These are phyloP conservation scores for Torrubiellomyces zombiae DNA, from an alignment of 2,329 filamentous ascomycete species.

Conservation along the genomic window DNA sequence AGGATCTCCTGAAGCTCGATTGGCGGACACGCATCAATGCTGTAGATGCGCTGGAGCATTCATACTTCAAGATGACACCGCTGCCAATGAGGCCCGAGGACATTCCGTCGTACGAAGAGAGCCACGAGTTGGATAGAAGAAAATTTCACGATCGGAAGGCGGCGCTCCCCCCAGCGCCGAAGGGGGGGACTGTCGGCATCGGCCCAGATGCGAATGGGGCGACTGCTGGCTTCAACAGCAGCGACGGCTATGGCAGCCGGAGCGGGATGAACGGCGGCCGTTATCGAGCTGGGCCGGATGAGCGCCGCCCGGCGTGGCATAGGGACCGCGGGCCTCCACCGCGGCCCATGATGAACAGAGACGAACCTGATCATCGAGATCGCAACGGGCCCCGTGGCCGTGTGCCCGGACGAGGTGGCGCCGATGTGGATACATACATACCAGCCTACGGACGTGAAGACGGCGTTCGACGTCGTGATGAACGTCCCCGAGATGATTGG, in stretches of 20 bases:
- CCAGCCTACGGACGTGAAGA: slow-evolving; percentile 26
- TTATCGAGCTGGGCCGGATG: slow-evolving; percentile 24
- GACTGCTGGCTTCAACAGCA: slow-evolving; percentile 30
- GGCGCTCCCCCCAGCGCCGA: slow-evolving; percentile 74
- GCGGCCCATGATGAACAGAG: slow-evolving; percentile 24
- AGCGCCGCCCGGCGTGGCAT: slow-evolving; percentile 37
- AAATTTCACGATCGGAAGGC: slow-evolving; percentile 79
- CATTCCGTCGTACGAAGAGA: slow-evolving; percentile 83
- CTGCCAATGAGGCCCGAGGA: slow-evolving; percentile 69
- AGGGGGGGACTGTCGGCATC: slow-evolving; percentile 76
- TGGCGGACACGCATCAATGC: slow-evolving; percentile 84
- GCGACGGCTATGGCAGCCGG: slow-evolving; percentile 30
- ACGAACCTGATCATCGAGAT: slow-evolving; percentile 24
- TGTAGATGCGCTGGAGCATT: slow-evolving; percentile 79
- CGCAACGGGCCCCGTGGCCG: slow-evolving; percentile 18
- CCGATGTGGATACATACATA: slow-evolving; percentile 33
- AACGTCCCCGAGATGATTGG: slow-evolving; percentile 17
- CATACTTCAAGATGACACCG: slow-evolving; percentile 72
- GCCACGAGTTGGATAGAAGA: slow-evolving; percentile 86
- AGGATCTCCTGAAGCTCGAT: slow-evolving; percentile 71
- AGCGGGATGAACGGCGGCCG: slow-evolving; percentile 32
- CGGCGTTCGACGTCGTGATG: slow-evolving; percentile 17
- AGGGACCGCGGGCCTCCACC: slow-evolving; percentile 34
- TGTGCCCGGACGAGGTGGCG: slow-evolving; percentile 12
- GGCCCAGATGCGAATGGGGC: slow-evolving; percentile 35